Conservation (phyloP, 2,329 filamentous ascomycete genomes). For the Magnaporthiopsis incrustans region DNA sequence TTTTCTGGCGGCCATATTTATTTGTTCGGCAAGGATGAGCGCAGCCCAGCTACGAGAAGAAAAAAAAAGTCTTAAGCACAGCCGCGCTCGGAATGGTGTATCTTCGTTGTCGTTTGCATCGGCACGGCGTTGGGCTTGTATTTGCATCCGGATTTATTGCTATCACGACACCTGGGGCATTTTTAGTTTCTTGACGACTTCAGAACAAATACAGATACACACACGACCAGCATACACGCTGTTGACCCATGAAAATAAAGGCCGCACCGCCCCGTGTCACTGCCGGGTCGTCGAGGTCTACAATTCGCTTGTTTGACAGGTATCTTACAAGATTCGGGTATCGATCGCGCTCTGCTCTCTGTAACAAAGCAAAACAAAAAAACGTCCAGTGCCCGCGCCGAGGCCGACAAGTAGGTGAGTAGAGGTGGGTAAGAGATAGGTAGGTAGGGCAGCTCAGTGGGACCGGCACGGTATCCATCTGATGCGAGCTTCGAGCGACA, state of each 20-base stretch:
- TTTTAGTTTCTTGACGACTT: neutral
- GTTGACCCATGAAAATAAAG: neutral
- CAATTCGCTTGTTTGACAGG: neutral
- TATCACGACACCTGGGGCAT: too few relatives aligned
- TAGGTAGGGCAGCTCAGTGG: too few relatives aligned
- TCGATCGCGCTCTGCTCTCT: conserved; percentile 1
- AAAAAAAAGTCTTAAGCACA: neutral
- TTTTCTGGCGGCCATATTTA: neutral
- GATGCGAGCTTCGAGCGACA: too few relatives aligned
- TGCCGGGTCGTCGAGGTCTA: neutral
- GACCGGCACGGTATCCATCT: neutral
- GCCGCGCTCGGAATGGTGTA: neutral
- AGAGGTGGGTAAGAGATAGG: too few relatives aligned
- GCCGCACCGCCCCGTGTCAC: neutral
- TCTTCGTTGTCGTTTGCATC: neutral
- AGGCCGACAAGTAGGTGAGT: too few relatives aligned
- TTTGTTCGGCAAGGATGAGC: neutral
- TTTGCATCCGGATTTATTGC: neutral
- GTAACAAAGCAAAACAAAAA: neutral
- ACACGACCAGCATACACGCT: too few relatives aligned
- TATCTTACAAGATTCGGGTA: conserved; percentile 2
- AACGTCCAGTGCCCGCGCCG: neutral
- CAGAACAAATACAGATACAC: too few relatives aligned
- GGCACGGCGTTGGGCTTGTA: neutral
- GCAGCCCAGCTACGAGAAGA: too few relatives aligned